Evolutionary conservation across 1,284 basidiomycete species (phyloP).

Genomic region (Omphalotus olearius): DNA sequence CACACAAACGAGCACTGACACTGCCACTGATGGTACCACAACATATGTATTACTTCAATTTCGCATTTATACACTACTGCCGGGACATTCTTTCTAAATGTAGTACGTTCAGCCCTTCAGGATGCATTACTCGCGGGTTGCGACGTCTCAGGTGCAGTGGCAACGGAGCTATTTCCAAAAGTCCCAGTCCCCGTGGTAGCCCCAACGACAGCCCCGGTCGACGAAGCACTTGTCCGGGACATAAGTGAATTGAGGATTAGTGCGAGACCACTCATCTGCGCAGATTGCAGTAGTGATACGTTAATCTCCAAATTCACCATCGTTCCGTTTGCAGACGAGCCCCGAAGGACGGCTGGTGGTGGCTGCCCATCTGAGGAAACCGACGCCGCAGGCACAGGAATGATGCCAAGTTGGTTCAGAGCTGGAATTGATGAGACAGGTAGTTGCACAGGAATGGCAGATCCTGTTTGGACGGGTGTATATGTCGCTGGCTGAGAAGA

Average conservation of each 20-base stretch:
- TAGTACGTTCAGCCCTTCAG: too few relatives aligned
- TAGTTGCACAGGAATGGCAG: slow-evolving; percentile 68
- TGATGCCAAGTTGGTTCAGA: slow-evolving; percentile 65
- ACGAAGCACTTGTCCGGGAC: slow-evolving; percentile 22
- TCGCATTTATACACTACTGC: too few relatives aligned
- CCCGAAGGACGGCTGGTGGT: slow-evolving; percentile 64
- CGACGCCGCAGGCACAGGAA: slow-evolving; percentile 60
- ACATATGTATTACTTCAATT: too few relatives aligned
- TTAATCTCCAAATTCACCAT: slow-evolving; percentile 75
- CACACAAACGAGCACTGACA: too few relatives aligned
- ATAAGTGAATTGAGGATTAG: slow-evolving; percentile 66
- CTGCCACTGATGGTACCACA: too few relatives aligned
- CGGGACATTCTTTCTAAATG: too few relatives aligned
- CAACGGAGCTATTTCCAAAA: too few relatives aligned
- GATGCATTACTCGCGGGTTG: too few relatives aligned
- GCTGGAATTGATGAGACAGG: slow-evolving; percentile 67
- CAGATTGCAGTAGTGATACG: slow-evolving; percentile 59
- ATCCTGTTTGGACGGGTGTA: slow-evolving; percentile 32
- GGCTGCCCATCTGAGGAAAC: slow-evolving; percentile 52
- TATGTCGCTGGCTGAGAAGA: slow-evolving; percentile 30
- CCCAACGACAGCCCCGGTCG: too few relatives aligned
- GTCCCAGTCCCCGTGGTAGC: too few relatives aligned
- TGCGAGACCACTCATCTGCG: slow-evolving; percentile 71
- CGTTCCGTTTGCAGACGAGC: slow-evolving; percentile 62
- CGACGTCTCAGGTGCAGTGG: too few relatives aligned